Percentiles rank a stretch among this genome's conserved stretches.
Evolutionary conservation across 2,329 filamentous ascomycete genomes (phyloP).

Genomic region (Cercospora sp.): DNA sequence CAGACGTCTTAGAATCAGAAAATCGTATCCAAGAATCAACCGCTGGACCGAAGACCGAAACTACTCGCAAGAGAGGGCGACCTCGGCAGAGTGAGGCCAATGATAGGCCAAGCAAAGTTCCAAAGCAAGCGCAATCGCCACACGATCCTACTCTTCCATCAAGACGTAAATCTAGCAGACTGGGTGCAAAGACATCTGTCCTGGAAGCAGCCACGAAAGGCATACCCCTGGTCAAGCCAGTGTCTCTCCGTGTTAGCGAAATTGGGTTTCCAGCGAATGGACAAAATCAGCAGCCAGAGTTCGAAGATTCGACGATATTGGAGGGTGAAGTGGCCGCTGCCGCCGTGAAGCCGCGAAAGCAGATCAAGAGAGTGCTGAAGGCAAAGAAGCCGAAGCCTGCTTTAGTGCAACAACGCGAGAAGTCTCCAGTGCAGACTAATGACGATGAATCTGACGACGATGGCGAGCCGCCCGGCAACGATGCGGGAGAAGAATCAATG

Average conservation of each 20-base stretch:
- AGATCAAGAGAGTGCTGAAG: background rate
- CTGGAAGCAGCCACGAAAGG: background rate
- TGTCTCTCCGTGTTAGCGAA: background rate
- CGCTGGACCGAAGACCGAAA: background rate
- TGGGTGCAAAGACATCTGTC: background rate
- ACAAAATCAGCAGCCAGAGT: background rate
- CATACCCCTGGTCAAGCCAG: background rate
- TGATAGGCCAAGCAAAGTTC: background rate
- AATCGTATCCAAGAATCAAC: background rate
- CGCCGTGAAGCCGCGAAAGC: background rate
- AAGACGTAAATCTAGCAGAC: background rate
- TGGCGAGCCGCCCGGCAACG: background rate
- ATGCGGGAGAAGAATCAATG: background rate
- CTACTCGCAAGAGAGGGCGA: background rate
- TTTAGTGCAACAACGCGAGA: background rate
- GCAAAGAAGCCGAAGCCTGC: background rate
- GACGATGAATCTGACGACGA: background rate
- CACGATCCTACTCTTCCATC: background rate
- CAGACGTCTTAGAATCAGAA: background rate
- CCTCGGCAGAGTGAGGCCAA: background rate
- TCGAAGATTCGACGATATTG: background rate
- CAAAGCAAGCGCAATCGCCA: background rate
- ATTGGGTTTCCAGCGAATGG: background rate
- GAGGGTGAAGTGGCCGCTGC: background rate
- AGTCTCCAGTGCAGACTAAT: background rate